A percentile compares a stretch with the other conserved stretches of the same genome.
Evolutionary conservation across 176 grass and related monocot genomes (phyloP).

Genomic region (Carex scoparia): DNA sequence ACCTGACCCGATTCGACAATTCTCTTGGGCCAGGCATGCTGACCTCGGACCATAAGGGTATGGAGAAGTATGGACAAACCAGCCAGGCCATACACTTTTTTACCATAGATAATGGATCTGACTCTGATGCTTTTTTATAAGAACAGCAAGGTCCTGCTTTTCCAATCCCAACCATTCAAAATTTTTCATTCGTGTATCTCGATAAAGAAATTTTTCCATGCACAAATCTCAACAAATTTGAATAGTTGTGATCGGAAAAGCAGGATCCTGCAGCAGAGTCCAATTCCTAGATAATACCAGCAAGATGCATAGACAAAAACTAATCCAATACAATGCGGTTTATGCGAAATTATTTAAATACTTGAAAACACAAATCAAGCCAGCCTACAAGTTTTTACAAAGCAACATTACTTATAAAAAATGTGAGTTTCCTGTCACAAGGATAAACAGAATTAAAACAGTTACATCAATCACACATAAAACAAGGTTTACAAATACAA

Average conservation of each 20-base stretch:
- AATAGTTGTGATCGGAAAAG: too few species aligned
- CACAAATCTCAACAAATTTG: too few species aligned
- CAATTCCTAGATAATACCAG: not conserved
- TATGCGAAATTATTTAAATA: not conserved
- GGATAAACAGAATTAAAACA: slow-evolving; percentile 14
- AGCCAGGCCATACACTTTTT: not conserved
- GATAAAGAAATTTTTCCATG: too few species aligned
- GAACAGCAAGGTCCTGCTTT: too few species aligned
- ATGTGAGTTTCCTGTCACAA: slow-evolving; percentile 2
- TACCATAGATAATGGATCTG: not conserved
- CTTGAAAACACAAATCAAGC: not conserved
- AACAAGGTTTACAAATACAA: slow-evolving; percentile 13
- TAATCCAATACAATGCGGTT: not conserved
- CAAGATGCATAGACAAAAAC: not conserved
- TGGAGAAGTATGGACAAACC: too few species aligned
- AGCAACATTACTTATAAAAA: slow-evolving; percentile 1
- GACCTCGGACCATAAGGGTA: too few species aligned
- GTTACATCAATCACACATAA: slow-evolving; percentile 16
- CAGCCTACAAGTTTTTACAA: not conserved
- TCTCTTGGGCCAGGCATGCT: too few species aligned
- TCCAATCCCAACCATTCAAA: too few species aligned
- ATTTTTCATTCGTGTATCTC: too few species aligned
- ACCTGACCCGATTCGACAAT: too few species aligned
- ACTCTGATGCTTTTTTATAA: too few species aligned
- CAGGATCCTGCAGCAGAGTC: too few species aligned